A percentile compares a stretch with the other conserved stretches of the same genome.
phyloP scores from a whole-genome alignment of 148 eudicot species.

The Rhododendron molle region DNA sequence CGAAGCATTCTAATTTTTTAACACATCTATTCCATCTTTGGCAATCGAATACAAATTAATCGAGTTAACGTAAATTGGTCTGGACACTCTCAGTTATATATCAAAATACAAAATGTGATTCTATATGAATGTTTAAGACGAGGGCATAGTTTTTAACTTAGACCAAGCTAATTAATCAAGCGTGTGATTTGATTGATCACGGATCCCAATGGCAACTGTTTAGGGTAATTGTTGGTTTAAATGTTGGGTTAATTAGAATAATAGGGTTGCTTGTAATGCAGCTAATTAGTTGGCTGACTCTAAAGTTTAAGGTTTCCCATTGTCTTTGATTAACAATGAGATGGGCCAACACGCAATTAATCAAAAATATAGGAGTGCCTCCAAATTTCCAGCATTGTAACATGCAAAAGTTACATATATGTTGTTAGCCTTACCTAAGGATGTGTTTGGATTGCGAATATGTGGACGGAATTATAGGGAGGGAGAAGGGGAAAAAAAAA shows the following conservation, averaged over 20 bases:
- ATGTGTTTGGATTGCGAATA: neutral
- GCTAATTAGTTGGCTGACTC: neutral
- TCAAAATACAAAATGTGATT: neutral
- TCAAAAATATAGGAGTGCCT: neutral
- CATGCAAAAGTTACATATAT: neutral
- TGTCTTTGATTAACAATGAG: neutral
- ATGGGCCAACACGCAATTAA: slow-evolving; percentile 1
- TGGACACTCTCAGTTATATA: neutral
- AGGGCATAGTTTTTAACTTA: neutral
- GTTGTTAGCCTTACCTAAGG: neutral
- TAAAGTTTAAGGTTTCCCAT: neutral
- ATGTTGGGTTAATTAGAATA: neutral
- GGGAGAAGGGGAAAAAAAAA: too few relatives aligned
- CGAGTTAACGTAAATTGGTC: too few relatives aligned
- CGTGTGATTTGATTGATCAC: neutral
- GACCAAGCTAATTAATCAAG: neutral
- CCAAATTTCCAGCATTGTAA: slow-evolving; percentile 4
- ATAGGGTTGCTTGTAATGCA: slow-evolving; percentile 8
- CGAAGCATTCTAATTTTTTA: too few relatives aligned
- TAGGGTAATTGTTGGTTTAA: neutral
- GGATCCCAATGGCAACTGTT: neutral
- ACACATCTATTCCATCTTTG: too few relatives aligned
- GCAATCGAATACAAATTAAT: too few relatives aligned
- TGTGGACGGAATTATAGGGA: neutral
- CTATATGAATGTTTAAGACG: neutral